Evolutionary conservation across 441 rosid genomes (phyloP).

Genomic region (Lagerstroemia fauriei): DNA sequence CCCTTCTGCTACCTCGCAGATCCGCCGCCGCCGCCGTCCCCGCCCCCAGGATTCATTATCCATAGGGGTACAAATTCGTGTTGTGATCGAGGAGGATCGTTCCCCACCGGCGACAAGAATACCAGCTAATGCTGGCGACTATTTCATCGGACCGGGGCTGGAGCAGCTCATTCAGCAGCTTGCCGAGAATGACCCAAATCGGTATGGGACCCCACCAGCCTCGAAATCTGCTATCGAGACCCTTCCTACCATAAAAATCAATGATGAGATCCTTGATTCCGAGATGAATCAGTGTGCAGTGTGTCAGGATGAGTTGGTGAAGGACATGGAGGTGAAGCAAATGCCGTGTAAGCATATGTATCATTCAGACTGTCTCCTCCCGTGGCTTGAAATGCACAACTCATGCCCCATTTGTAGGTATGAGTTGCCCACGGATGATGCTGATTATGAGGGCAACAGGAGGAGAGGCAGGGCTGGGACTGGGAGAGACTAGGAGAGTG

Average conservation of each 20-base stretch:
- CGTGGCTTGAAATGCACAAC: constrained; percentile 28
- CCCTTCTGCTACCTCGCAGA: neutral
- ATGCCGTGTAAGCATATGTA: constrained; percentile 32
- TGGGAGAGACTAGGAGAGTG: too few species aligned
- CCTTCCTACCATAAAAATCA: constrained; percentile 21
- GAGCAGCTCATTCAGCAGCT: constrained; percentile 31
- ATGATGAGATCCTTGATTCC: constrained; percentile 20
- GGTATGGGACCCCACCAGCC: constrained; percentile 31
- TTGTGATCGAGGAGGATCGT: constrained; percentile 17
- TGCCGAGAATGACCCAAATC: constrained; percentile 29
- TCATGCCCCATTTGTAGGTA: constrained; percentile 29
- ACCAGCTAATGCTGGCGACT: constrained; percentile 24
- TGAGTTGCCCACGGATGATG: constrained; percentile 29
- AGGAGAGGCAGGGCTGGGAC: too few species aligned
- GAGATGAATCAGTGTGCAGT: constrained; percentile 32
- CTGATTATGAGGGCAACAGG: neutral
- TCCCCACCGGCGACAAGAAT: neutral
- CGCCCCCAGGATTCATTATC: constrained; percentile 20
- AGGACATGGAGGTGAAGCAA: constrained; percentile 23
- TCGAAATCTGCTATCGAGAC: constrained; percentile 19
- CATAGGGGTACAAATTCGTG: constrained; percentile 28
- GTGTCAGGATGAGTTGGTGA: constrained; percentile 27
- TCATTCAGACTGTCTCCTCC: constrained; percentile 26
- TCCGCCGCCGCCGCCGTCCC: neutral
- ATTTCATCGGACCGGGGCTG: constrained; percentile 28